phyloP scores from a whole-genome alignment of 306 rosid species.

The Begonia peltatifolia region DNA sequence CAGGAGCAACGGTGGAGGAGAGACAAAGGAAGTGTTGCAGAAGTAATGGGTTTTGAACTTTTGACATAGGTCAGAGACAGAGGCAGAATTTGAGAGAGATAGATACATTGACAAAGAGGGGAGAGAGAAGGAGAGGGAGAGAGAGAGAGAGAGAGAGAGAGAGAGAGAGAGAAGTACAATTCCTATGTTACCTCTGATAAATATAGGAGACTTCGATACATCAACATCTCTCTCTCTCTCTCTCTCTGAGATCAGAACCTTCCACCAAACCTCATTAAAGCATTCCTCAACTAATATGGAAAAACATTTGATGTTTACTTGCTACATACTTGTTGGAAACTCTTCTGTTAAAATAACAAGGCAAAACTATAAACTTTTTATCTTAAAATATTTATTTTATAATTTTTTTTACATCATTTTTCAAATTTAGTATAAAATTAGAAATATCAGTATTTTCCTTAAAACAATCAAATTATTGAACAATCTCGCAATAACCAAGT shows the following conservation, averaged over 20 bases:
- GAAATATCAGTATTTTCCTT: no score
- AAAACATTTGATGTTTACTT: constrained; percentile 14
- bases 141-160: constrained; percentile 12
- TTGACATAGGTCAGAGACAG: neutral
- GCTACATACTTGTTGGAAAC: constrained; percentile 15
- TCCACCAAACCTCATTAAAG: constrained; percentile 75
- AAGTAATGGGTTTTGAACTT: constrained; percentile 14
- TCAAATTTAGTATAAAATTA: no score
- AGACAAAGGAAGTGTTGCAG: constrained; percentile 12
- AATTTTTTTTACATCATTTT: no score
- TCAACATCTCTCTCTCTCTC: constrained; percentile 37
- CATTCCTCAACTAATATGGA: no score
- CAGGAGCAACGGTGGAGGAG: constrained; percentile 1
- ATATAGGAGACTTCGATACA: constrained; percentile 44
- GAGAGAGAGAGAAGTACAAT: constrained; percentile 32
- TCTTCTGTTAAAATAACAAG: constrained; percentile 19
- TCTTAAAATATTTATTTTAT: no score
- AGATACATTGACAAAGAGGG: no score
- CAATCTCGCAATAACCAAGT: no score
- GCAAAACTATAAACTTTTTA: neutral
- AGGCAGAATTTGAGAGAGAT: no score
- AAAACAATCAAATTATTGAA: no score
- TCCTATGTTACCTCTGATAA: constrained; percentile 46
- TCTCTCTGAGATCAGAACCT: constrained; percentile 18
- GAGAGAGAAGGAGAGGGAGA: no score